A percentile compares a stretch with the other conserved stretches of the same genome.
phyloP scores from a whole-genome alignment of 208 protist species.

The Trypanosoma caninum region DNA sequence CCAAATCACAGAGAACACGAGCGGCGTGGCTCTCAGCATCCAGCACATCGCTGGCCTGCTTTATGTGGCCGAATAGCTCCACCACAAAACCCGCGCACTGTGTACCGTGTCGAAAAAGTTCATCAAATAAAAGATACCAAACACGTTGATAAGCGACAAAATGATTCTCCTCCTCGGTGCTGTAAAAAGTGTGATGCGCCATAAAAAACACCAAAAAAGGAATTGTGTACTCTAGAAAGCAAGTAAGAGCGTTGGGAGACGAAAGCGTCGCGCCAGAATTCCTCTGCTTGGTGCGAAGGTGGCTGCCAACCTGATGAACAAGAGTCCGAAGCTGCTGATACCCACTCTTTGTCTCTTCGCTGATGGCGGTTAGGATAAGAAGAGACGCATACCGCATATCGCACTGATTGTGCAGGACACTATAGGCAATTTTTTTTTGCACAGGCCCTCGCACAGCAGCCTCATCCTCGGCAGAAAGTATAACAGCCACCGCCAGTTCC shows the following conservation, averaged over 20 bases:
- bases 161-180: conserved; percentile 36
- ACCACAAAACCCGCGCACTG: conserved; percentile 67
- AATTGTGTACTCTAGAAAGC: conserved; percentile 77
- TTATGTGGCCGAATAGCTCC: conserved; percentile 71
- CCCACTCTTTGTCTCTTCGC: conserved; percentile 45
- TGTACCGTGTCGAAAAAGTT: conserved; percentile 65
- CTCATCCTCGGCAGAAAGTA: conserved; percentile 67
- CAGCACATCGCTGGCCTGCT: conserved; percentile 67
- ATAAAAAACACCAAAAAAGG: conserved; percentile 81
- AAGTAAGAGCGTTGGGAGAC: conserved; percentile 42
- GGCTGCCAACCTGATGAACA: conserved; percentile 44
- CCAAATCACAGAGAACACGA: conserved; percentile 75
- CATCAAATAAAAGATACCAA: conserved; percentile 76
- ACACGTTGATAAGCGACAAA: conserved; percentile 77
- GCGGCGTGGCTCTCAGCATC: conserved; percentile 33
- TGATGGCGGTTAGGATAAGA: conserved; percentile 68
- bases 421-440: conserved; percentile 47
- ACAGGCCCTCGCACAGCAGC: conserved; percentile 42
- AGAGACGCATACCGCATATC: conserved; percentile 74
- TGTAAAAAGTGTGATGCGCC: conserved; percentile 72
- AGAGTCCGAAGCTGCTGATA: conserved; percentile 47
- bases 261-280: conserved; percentile 34
- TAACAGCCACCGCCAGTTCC: conserved; percentile 59
- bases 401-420: conserved; percentile 25
- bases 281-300: conserved; percentile 38